Evolutionary conservation across 305 asterid genomes (phyloP).

Genomic region (Petunia hybrid): DNA sequence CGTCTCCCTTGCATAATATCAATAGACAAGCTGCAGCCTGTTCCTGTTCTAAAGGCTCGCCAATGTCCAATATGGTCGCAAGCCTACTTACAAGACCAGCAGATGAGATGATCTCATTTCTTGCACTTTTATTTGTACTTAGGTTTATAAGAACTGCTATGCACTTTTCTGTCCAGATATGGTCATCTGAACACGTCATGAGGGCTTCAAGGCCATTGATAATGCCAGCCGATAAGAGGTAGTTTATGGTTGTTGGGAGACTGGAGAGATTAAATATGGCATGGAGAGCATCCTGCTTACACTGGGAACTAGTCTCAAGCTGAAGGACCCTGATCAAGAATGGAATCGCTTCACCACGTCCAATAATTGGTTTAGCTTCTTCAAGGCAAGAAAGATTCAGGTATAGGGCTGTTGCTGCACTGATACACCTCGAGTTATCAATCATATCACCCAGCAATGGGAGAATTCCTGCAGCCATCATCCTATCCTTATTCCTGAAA

Average conservation of each 20-base stretch:
- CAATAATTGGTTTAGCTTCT: conserved; percentile 83
- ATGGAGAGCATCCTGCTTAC: conserved; percentile 93
- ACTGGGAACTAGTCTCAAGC: conserved; percentile 55
- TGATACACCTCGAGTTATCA: conserved; percentile 49
- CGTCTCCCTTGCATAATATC: conserved; percentile 75
- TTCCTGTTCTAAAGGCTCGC: conserved; percentile 91
- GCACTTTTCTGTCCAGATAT: conserved; percentile 68
- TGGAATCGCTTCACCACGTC: conserved; percentile 76
- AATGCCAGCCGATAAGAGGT: conserved; percentile 77
- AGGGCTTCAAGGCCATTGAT: conserved; percentile 66
- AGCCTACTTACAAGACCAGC: conserved; percentile 70
- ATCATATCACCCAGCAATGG: conserved; percentile 70
- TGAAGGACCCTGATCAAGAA: conserved; percentile 78
- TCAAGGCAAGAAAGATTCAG: conserved; percentile 91
- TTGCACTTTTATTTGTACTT: conserved; percentile 65
- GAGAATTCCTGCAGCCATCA: conserved; percentile 88
- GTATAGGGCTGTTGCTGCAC: conserved; percentile 92
- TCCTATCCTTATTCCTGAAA: conserved; percentile 85
- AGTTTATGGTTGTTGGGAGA: conserved; percentile 65
- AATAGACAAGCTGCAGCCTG: conserved; percentile 93
- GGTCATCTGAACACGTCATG: conserved; percentile 56
- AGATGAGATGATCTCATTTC: conserved; percentile 60
- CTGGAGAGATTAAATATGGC: conserved; percentile 85
- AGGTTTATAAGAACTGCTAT: conserved; percentile 79
- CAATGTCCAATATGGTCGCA: conserved; percentile 68